A percentile compares a stretch with the other conserved stretches of the same genome.
phyloP scores from a whole-genome alignment of 768 basidiomycete genomes.

The Leucocoprinus birnbaumii region DNA sequence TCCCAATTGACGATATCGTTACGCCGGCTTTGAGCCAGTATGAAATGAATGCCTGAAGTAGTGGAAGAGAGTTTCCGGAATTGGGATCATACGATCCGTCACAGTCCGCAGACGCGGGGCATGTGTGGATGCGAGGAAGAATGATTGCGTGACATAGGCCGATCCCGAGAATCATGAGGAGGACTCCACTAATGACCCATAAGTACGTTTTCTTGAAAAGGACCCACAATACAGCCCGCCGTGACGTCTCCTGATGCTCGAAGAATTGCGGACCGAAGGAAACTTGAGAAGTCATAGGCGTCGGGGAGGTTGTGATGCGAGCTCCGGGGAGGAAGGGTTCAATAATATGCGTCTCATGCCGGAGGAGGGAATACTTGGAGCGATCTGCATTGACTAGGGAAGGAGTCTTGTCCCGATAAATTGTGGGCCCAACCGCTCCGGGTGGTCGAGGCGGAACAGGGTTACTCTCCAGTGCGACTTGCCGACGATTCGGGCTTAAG shows the following conservation, averaged over 20 bases:
- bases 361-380: neutral
- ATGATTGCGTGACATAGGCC: conserved; percentile 7
- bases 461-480: neutral
- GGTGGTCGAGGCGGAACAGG: neutral
- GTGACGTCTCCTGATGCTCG: neutral
- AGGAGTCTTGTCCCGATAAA: too few relatives aligned
- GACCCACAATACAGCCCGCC: neutral
- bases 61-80: conserved; percentile 9
- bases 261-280: neutral
- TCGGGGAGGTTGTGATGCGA: neutral
- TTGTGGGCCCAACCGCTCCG: neutral
- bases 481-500: neutral
- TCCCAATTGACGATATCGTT: conserved; percentile 11
- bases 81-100: conserved; percentile 13
- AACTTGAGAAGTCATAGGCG: neutral
- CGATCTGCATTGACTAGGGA: neutral
- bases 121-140: conserved; percentile 13
- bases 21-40: conserved; percentile 17
- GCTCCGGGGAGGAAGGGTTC: neutral
- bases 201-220: neutral
- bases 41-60: conserved; percentile 15
- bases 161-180: conserved; percentile 15
- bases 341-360: neutral
- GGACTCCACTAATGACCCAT: conserved; percentile 12
- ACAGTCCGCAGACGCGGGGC: conserved; percentile 11